A percentile compares a stretch with the other conserved stretches of the same genome.
Conservation (phyloP, 1,139 yeast genomes). For the Wickerhamiella infanticola region DNA sequence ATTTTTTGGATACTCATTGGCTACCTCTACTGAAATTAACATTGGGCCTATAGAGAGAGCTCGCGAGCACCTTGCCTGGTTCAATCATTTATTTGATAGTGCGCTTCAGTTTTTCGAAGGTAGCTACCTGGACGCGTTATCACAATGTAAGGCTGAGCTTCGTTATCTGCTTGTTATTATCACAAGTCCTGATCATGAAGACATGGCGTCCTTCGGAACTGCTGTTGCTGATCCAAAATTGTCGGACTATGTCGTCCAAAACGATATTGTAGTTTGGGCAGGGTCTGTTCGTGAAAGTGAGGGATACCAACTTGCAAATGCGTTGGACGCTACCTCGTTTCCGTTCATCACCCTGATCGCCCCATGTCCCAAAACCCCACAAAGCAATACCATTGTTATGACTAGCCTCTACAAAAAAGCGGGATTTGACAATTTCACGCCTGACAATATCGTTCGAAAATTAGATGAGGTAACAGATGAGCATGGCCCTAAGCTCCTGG, state of each 20-base stretch:
- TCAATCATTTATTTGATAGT: slow-evolving; percentile 26
- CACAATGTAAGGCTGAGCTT: slow-evolving; percentile 47
- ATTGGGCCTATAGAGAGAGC: slow-evolving; percentile 30
- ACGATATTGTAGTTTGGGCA: slow-evolving; percentile 62
- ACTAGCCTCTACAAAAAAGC: slow-evolving; percentile 52
- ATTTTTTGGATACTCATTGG: slow-evolving; percentile 24
- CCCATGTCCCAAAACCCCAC: slow-evolving; percentile 28
- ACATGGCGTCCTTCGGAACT: slow-evolving; percentile 35
- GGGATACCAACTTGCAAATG: slow-evolving; percentile 69
- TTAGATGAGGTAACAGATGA: slow-evolving; percentile 28
- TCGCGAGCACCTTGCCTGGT: slow-evolving; percentile 25
- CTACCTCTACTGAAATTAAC: slow-evolving; percentile 18
- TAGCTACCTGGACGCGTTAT: slow-evolving; percentile 62
- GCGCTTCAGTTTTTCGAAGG: slow-evolving; percentile 40
- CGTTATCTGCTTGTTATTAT: slow-evolving; percentile 60
- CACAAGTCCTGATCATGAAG: slow-evolving; percentile 60
- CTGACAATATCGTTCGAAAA: slow-evolving; percentile 23
- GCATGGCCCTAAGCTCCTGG: slow-evolving; percentile 44
- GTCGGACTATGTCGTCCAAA: slow-evolving; percentile 26
- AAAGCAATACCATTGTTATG: slow-evolving; percentile 27
- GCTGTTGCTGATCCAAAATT: background rate
- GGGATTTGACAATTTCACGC: slow-evolving; percentile 29
- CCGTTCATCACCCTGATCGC: slow-evolving; percentile 68
- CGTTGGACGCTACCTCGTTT: slow-evolving; percentile 54
- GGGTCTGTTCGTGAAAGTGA: slow-evolving; percentile 73